Evolutionary conservation across 2,329 filamentous ascomycete species (phyloP).

Genomic region (Penicillium sp.): DNA sequence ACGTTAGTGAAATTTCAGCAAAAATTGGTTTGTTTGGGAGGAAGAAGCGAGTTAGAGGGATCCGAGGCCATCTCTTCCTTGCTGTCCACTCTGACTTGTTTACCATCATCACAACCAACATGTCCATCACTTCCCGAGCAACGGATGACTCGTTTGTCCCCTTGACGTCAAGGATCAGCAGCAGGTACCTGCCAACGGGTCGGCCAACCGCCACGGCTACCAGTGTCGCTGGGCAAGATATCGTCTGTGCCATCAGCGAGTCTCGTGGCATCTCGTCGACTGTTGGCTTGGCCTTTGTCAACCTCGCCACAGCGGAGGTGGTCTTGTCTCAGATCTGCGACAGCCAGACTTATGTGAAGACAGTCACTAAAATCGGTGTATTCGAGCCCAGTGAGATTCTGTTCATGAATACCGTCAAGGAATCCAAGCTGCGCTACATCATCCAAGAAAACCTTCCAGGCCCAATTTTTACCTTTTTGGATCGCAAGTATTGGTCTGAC

Average conservation of each 20-base stretch:
- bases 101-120: conserved; percentile 1
- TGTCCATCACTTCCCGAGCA: conserved; percentile 13
- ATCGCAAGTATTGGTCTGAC: conserved; percentile 83
- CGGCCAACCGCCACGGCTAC: conserved; percentile 55
- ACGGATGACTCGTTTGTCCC: conserved; percentile 21
- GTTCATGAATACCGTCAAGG: conserved; percentile 70
- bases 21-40: background rate
- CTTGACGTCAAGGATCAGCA: conserved; percentile 33
- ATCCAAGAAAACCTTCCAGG: conserved; percentile 69
- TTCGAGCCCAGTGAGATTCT: conserved; percentile 78
- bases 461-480: conserved; percentile 61
- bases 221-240: conserved; percentile 60
- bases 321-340: conserved; percentile 89
- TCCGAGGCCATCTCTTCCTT: background rate
- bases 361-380: conserved; percentile 80
- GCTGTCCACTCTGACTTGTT: background rate
- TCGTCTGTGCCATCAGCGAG: conserved; percentile 86
- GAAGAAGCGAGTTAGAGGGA: background rate
- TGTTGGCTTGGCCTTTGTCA: conserved; percentile 83
- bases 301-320: conserved; percentile 79
- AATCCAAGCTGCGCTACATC: conserved; percentile 71
- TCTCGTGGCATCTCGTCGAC: conserved; percentile 82
- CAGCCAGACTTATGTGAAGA: conserved; percentile 85
- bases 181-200: conserved; percentile 53
- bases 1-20: background rate